Evolutionary conservation across 345 rosid species (phyloP).

Genomic region (Schrenkiella parvula): DNA sequence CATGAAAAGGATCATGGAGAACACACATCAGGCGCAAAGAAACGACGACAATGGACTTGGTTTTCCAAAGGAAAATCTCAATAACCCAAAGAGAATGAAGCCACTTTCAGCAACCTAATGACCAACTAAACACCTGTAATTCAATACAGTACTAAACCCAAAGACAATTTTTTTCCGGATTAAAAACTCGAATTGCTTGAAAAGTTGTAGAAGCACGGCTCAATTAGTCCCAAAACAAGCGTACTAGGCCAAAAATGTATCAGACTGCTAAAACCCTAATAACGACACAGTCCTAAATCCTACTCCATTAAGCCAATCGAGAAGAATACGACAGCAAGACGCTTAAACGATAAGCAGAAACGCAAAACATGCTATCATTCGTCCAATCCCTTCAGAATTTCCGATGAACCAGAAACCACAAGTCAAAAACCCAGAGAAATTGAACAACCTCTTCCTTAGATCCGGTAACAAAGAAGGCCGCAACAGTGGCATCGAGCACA

Average conservation of each 20-base stretch:
- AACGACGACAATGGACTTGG: not conserved
- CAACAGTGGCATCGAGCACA: conserved; percentile 92
- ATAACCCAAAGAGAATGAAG: not conserved
- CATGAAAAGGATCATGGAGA: not conserved
- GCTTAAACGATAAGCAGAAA: not conserved
- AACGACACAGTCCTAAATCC: not conserved
- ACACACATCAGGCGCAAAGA: not conserved
- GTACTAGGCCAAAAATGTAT: not conserved
- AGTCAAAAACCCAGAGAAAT: conserved; percentile 19
- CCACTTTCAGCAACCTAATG: not conserved
- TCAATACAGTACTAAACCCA: conserved; percentile 14
- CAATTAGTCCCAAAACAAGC: not conserved
- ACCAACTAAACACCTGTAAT: not conserved
- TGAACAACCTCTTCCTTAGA: conserved; percentile 92
- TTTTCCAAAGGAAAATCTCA: not conserved
- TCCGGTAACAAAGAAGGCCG: conserved; percentile 99
- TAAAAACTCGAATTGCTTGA: not conserved
- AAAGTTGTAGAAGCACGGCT: not conserved
- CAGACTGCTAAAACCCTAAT: conserved; percentile 19
- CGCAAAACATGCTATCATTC: not conserved
- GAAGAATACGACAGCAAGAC: not conserved
- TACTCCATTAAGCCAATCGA: conserved; percentile 14
- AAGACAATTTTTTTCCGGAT: not conserved
- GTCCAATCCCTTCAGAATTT: not conserved
- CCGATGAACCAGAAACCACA: not conserved